These are phyloP conservation scores for Komagataella ulmi DNA, from an alignment of 805 yeast species.

Conservation along the genomic window DNA sequence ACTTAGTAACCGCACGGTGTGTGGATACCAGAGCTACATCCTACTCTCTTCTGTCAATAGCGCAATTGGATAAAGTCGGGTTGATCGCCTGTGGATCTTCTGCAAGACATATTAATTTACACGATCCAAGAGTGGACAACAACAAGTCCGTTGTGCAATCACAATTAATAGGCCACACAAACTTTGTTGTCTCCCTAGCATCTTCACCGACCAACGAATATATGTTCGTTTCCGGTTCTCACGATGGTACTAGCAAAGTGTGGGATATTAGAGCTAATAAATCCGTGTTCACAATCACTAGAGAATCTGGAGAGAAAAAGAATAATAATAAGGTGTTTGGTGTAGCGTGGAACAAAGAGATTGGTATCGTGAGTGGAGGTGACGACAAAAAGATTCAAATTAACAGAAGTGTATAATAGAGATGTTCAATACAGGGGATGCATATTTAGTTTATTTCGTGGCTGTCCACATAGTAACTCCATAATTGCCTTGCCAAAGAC, in stretches of 20 bases:
- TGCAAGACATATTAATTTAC: slow-evolving; percentile 91
- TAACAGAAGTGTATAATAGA: slow-evolving; percentile 20
- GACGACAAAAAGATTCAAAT: slow-evolving; percentile 88
- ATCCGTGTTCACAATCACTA: slow-evolving; percentile 68
- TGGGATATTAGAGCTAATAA: slow-evolving; percentile 91
- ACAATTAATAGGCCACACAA: slow-evolving; percentile 80
- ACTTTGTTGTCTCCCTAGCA: slow-evolving; percentile 73
- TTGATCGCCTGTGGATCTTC: slow-evolving; percentile 89
- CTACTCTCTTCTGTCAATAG: slow-evolving; percentile 66
- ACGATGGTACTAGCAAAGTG: slow-evolving; percentile 87
- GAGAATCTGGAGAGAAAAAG: slow-evolving; percentile 38
- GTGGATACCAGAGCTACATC: slow-evolving; percentile 84
- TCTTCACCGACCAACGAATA: slow-evolving; percentile 68
- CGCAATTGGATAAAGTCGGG: slow-evolving; percentile 52
- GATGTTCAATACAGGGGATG: not conserved
- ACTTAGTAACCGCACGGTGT: slow-evolving; percentile 71
- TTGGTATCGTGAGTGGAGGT: slow-evolving; percentile 89
- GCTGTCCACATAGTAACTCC: slow-evolving; percentile 48
- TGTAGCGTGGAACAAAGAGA: slow-evolving; percentile 67
- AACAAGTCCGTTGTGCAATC: slow-evolving; percentile 46
- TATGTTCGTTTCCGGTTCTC: slow-evolving; percentile 85
- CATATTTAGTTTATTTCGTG: slow-evolving; percentile 4
- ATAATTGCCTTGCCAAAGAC: slow-evolving; percentile 71
- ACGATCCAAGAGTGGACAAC: slow-evolving; percentile 69
- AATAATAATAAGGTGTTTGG: slow-evolving; percentile 64